Percentiles rank a stretch among this genome's conserved stretches.
Conservation (phyloP, 2,329 filamentous ascomycete genomes). For the Tolypocladium endophyticum region DNA sequence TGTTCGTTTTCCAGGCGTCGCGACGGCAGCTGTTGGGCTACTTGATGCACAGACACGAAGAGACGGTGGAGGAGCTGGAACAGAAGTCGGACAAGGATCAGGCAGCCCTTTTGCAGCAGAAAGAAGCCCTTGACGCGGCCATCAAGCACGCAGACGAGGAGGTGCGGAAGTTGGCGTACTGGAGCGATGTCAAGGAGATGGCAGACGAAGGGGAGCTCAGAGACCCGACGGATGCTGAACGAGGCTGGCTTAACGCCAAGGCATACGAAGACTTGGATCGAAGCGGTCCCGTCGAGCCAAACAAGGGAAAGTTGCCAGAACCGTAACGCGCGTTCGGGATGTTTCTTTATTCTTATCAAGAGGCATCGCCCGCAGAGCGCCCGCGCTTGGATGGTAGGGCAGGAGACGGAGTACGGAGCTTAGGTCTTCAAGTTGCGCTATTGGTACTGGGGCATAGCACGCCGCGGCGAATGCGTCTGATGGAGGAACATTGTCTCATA, state of each 20-base stretch:
- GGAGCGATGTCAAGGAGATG: constrained; percentile 72
- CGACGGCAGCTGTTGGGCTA: constrained; percentile 64
- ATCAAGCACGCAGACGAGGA: constrained; percentile 70
- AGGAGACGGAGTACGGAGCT: neutral
- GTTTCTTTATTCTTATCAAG: neutral
- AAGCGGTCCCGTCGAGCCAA: constrained; percentile 35
- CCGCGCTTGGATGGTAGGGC: neutral
- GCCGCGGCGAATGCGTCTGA: neutral
- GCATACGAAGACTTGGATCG: constrained; percentile 42
- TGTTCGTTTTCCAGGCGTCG: constrained; percentile 84
- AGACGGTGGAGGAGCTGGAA: constrained; percentile 26
- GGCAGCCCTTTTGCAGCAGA: constrained; percentile 28
- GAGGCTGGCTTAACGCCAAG: constrained; percentile 24
- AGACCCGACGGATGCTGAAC: constrained; percentile 28
- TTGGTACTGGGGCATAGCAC: neutral
- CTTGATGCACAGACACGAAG: constrained; percentile 48
- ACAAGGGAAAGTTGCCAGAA: constrained; percentile 8
- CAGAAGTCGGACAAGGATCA: constrained; percentile 25
- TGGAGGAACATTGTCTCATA: neutral
- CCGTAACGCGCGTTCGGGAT: neutral
- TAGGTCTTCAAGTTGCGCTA: neutral
- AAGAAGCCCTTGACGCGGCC: constrained; percentile 62
- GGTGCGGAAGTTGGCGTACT: constrained; percentile 72
- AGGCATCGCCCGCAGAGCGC: neutral
- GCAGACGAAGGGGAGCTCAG: constrained; percentile 40